These are phyloP conservation scores for Populus trichocarpa DNA, from an alignment of 441 rosid genomes.

Conservation along the genomic window DNA sequence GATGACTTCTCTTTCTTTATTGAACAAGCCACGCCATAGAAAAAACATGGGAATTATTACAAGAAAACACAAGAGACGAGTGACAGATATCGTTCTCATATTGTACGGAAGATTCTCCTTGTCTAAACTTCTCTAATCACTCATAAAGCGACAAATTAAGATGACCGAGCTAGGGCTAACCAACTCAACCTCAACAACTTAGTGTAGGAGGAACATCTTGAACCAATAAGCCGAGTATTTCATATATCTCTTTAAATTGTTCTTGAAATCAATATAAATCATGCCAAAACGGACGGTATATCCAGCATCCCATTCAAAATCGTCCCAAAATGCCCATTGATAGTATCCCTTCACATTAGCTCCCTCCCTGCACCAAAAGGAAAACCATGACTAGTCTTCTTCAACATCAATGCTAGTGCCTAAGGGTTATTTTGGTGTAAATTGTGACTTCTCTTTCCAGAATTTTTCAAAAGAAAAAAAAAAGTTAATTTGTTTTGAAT, in stretches of 20 bases:
- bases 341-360: slow-evolving; percentile 48
- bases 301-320: slow-evolving; percentile 50
- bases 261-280: slow-evolving; percentile 39
- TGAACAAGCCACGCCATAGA: background rate
- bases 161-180: background rate
- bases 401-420: too few species aligned
- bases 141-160: background rate
- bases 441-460: background rate
- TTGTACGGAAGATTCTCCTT: background rate
- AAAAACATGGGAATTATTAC: background rate
- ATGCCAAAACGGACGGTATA: slow-evolving; percentile 47
- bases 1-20: background rate
- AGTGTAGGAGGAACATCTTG: slow-evolving; percentile 39
- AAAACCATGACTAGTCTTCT: background rate
- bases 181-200: background rate
- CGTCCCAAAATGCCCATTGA: slow-evolving; percentile 44
- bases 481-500: too few species aligned
- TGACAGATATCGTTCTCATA: background rate
- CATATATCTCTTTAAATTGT: slow-evolving; percentile 40
- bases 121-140: background rate
- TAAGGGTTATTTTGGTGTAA: background rate
- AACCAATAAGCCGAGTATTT: slow-evolving; percentile 49
- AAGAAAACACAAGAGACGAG: background rate
- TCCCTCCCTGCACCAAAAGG: slow-evolving; percentile 25
- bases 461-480: too few species aligned